Percentiles rank a stretch among this genome's conserved stretches.
phyloP scores from a whole-genome alignment of 1,284 basidiomycete species.

The Coniophora puteana region DNA sequence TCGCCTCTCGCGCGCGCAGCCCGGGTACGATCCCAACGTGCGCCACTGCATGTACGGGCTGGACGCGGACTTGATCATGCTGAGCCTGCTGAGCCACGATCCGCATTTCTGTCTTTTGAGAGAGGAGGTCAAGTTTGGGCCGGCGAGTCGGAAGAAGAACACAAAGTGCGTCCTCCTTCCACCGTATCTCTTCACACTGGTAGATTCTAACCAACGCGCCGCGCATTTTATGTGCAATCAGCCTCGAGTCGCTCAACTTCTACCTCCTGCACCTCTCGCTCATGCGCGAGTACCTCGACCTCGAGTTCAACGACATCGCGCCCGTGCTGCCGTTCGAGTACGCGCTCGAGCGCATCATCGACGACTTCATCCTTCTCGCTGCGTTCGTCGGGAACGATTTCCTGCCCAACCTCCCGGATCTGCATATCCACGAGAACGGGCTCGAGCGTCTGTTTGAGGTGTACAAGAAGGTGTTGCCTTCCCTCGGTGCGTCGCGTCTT shows the following conservation, averaged over 20 bases:
- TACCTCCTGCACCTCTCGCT: slow-evolving; percentile 93
- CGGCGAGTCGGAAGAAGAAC: slow-evolving; percentile 69
- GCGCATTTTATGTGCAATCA: slow-evolving; percentile 26
- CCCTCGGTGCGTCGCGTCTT: slow-evolving; percentile 55
- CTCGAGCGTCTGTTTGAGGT: slow-evolving; percentile 90
- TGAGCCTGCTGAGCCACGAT: slow-evolving; percentile 95
- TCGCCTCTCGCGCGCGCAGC: slow-evolving; percentile 89
- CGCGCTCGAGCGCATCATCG: slow-evolving; percentile 90
- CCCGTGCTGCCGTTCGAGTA: slow-evolving; percentile 63
- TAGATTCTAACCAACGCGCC: slow-evolving; percentile 8
- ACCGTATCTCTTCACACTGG: not conserved
- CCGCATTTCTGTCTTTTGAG: slow-evolving; percentile 97
- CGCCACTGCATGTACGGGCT: slow-evolving; percentile 98
- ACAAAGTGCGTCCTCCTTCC: slow-evolving; percentile 48
- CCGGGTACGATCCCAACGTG: slow-evolving; percentile 89
- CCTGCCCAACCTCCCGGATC: slow-evolving; percentile 91
- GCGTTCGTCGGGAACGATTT: slow-evolving; percentile 99
- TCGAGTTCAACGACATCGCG: slow-evolving; percentile 82
- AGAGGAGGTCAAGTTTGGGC: slow-evolving; percentile 98
- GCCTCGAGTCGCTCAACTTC: slow-evolving; percentile 88
- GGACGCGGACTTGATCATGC: slow-evolving; percentile 98
- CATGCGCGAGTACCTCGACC: slow-evolving; percentile 94
- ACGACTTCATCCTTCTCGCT: slow-evolving; percentile 95
- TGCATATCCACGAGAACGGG: slow-evolving; percentile 98
- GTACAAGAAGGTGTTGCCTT: slow-evolving; percentile 89